Evolutionary conservation across 108 stramenopile species (phyloP).

Genomic region (Cyclostephanos tholiformis): DNA sequence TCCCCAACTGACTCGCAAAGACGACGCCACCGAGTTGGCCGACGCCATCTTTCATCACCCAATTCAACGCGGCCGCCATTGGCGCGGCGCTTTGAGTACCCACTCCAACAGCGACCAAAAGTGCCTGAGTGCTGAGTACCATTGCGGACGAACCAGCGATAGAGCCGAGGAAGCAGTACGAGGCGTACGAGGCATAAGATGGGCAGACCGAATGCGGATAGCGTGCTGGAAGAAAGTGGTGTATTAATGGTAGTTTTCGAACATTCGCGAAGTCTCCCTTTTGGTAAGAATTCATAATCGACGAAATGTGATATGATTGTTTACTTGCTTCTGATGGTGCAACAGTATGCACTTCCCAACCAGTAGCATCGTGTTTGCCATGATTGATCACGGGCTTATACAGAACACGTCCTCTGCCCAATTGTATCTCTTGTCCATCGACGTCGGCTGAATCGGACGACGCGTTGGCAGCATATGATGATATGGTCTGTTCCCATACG

Average conservation of each 20-base stretch:
- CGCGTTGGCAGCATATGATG: constrained; percentile 20
- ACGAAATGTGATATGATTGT: constrained; percentile 12
- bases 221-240: constrained; percentile 78
- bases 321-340: not conserved
- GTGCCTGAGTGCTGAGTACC: constrained; percentile 90
- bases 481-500: constrained; percentile 31
- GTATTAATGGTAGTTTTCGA: constrained; percentile 40
- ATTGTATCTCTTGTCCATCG: not conserved
- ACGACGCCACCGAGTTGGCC: constrained; percentile 94
- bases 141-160: constrained; percentile 79
- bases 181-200: constrained; percentile 70
- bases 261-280: constrained; percentile 21
- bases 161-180: constrained; percentile 64
- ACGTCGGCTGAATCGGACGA: constrained; percentile 8
- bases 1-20: constrained; percentile 87
- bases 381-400: constrained; percentile 12
- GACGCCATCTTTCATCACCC: constrained; percentile 97
- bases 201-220: constrained; percentile 79
- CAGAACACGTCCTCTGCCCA: constrained; percentile 13
- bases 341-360: constrained; percentile 28
- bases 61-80: constrained; percentile 96
- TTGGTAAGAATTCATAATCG: not conserved
- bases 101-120: constrained; percentile 91
- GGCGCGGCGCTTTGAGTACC: constrained; percentile 86
- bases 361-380: not conserved